phyloP scores from a whole-genome alignment of 441 rosid genomes.

The Adansonia rubrostipa region DNA sequence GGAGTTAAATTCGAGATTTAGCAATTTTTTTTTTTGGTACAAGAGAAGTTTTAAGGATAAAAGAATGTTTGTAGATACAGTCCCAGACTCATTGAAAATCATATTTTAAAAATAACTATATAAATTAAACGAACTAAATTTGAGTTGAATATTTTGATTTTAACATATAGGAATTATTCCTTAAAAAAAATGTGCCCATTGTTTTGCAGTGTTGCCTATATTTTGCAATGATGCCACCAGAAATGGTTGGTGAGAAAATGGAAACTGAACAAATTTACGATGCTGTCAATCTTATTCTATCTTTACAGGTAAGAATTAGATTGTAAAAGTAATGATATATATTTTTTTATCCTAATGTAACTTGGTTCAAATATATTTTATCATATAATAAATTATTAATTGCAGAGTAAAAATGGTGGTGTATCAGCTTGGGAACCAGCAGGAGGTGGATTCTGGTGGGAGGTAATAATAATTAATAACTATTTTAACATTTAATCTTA shows the following conservation, averaged over 20 bases:
- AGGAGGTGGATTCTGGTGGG: conserved; percentile 39
- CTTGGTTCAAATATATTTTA: not conserved
- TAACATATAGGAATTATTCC: not conserved
- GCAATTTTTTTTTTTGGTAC: too few relatives aligned
- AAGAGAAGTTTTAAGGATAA: too few relatives aligned
- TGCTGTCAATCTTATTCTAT: conserved; percentile 47
- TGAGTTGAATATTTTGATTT: too few relatives aligned
- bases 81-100: too few relatives aligned
- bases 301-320: conserved; percentile 46
- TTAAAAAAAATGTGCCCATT: not conserved
- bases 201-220: conserved; percentile 41
- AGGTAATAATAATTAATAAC: conserved; percentile 28
- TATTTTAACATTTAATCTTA: too few relatives aligned
- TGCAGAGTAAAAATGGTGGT: conserved; percentile 46
- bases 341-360: too few relatives aligned
- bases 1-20: too few relatives aligned
- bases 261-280: conserved; percentile 34
- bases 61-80: too few relatives aligned
- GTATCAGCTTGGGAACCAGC: conserved; percentile 47
- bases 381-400: not conserved
- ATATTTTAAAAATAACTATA: too few relatives aligned
- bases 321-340: too few relatives aligned
- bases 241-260: conserved; percentile 41
- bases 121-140: too few relatives aligned
- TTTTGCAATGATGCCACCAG: conserved; percentile 43